phyloP scores from a whole-genome alignment of 176 grass and related monocot genomes.

The Rhipidocladum racemiflorum region DNA sequence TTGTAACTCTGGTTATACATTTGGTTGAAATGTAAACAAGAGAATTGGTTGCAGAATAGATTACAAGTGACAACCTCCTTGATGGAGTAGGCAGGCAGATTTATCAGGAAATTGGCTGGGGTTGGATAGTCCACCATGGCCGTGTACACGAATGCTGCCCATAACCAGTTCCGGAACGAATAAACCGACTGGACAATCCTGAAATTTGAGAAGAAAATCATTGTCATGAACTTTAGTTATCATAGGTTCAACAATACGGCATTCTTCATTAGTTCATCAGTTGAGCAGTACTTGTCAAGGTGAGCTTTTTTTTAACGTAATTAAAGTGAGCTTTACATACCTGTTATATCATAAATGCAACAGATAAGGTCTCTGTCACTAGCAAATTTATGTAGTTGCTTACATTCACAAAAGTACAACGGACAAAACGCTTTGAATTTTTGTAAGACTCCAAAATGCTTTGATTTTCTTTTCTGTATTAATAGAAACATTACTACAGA shows the following conservation, averaged over 20 bases:
- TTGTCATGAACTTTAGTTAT: neutral
- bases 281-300: neutral
- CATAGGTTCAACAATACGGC: neutral
- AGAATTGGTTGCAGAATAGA: neutral
- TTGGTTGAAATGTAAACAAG: neutral
- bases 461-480: neutral
- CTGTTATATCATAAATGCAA: neutral
- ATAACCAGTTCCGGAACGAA: slow-evolving; percentile 64
- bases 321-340: neutral
- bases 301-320: neutral
- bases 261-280: neutral
- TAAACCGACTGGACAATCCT: slow-evolving; percentile 46
- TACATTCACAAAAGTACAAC: neutral
- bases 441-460: neutral
- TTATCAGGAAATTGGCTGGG: slow-evolving; percentile 63
- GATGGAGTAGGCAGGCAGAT: slow-evolving; percentile 74
- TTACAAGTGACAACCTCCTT: slow-evolving; percentile 57
- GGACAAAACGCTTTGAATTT: neutral
- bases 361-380: neutral
- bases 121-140: slow-evolving; percentile 91
- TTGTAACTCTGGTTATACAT: neutral
- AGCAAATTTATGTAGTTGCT: neutral
- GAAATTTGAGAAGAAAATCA: neutral
- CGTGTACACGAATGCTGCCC: slow-evolving; percentile 66
- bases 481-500: no score